Evolutionary conservation across 331 rosid species (phyloP).

Genomic region (Stylosanthes scabra): DNA sequence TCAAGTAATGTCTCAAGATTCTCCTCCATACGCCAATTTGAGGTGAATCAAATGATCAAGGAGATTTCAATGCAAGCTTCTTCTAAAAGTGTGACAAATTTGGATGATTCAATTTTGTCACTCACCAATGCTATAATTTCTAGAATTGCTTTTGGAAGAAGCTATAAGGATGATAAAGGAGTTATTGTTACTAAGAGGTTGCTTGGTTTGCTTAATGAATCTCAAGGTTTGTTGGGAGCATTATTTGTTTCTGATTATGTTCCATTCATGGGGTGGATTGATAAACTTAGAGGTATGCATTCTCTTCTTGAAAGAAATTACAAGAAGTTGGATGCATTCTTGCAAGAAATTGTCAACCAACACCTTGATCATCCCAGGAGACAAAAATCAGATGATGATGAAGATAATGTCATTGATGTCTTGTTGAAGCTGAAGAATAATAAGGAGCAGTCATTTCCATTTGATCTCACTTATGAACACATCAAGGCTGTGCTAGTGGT

Average conservation of each 20-base stretch:
- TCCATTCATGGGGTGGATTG: slow-evolving; percentile 23
- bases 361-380: slow-evolving; percentile 31
- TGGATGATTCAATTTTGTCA: neutral
- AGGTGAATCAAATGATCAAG: slow-evolving; percentile 5
- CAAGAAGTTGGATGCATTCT: neutral
- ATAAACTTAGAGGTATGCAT: neutral
- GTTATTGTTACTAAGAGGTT: too few relatives aligned
- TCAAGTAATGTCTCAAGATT: slow-evolving; percentile 4
- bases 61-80: slow-evolving; percentile 3
- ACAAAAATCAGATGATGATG: neutral
- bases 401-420: slow-evolving; percentile 7
- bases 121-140: neutral
- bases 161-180: slow-evolving; percentile 25
- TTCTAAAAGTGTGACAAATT: neutral
- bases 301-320: neutral
- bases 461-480: slow-evolving; percentile 19
- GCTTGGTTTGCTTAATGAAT: slow-evolving; percentile 1
- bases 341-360: slow-evolving; percentile 13
- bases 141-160: slow-evolving; percentile 23
- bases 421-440: neutral
- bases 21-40: neutral
- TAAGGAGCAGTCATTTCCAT: neutral
- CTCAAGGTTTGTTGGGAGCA: neutral
- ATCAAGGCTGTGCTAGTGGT: slow-evolving; percentile 16
- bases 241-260: slow-evolving; percentile 14